Percentiles rank a stretch among this genome's conserved stretches.
phyloP scores from a whole-genome alignment of 148 eudicot species.

The Rhododendron mucronatum region DNA sequence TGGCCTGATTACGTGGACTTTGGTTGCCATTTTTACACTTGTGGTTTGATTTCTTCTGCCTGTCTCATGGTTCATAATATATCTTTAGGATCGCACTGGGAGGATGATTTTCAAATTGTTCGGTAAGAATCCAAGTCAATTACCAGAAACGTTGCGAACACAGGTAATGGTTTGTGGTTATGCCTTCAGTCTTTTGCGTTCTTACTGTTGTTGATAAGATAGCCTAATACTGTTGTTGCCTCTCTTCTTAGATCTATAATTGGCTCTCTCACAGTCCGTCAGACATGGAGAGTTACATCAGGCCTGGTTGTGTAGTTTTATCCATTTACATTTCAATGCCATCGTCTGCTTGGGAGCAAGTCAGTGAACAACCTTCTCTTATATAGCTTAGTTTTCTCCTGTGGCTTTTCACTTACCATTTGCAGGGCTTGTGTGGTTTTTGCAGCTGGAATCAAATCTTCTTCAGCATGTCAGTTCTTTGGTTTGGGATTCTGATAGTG shows the following conservation, averaged over 20 bases:
- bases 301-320: conserved; percentile 88
- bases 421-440: conserved; percentile 16
- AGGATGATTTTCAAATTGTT: conserved; percentile 78
- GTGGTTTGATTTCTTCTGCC: background rate
- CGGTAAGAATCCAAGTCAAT: conserved; percentile 85
- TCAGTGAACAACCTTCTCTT: conserved; percentile 25
- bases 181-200: background rate
- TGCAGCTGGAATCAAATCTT: conserved; percentile 66
- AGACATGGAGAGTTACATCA: conserved; percentile 89
- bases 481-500: conserved; percentile 41
- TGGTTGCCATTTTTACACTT: background rate
- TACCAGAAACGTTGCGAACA: conserved; percentile 65
- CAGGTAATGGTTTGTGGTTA: conserved; percentile 41
- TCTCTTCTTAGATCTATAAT: conserved; percentile 46
- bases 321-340: conserved; percentile 69
- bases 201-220: background rate
- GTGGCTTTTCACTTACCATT: conserved; percentile 9
- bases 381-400: background rate
- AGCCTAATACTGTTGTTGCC: conserved; percentile 10
- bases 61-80: background rate
- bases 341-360: conserved; percentile 62
- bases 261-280: conserved; percentile 88
- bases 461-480: conserved; percentile 39
- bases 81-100: conserved; percentile 66
- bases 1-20: background rate